Conservation (phyloP, 2,329 filamentous ascomycete genomes). For the Juglanconis oblonga region DNA sequence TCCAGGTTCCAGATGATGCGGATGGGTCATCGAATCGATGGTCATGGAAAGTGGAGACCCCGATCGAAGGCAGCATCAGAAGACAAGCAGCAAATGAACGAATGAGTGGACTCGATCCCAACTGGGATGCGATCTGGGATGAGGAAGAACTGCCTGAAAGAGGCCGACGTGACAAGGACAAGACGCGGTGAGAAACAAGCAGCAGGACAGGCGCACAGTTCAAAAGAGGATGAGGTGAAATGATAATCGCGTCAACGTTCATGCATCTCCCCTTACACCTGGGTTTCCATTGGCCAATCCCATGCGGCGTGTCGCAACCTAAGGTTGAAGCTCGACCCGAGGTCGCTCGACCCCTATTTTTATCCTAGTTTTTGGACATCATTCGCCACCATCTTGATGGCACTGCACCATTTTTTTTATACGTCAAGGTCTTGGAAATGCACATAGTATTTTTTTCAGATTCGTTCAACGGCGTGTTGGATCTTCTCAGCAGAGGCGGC, state of each 20-base stretch:
- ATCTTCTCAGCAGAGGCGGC: not conserved
- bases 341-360: not conserved
- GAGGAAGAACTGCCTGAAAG: not conserved
- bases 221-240: not conserved
- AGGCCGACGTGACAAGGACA: not conserved
- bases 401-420: too few relatives aligned
- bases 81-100: not conserved
- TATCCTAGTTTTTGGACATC: too few relatives aligned
- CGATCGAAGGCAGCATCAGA: not conserved
- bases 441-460: too few relatives aligned
- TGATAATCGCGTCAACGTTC: slow-evolving; percentile 4
- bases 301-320: not conserved
- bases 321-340: not conserved
- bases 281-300: not conserved
- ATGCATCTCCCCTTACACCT: not conserved
- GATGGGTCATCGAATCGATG: not conserved
- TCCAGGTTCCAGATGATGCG: not conserved
- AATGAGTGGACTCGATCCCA: slow-evolving; percentile 6
- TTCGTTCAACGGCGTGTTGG: too few relatives aligned
- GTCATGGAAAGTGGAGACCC: not conserved
- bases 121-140: too few relatives aligned
- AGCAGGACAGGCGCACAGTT: not conserved
- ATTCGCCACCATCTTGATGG: too few relatives aligned
- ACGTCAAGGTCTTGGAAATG: too few relatives aligned
- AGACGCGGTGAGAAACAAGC: not conserved